Evolutionary conservation across 2,329 filamentous ascomycete species (phyloP).

Genomic region (Diaporthe ampelina): DNA sequence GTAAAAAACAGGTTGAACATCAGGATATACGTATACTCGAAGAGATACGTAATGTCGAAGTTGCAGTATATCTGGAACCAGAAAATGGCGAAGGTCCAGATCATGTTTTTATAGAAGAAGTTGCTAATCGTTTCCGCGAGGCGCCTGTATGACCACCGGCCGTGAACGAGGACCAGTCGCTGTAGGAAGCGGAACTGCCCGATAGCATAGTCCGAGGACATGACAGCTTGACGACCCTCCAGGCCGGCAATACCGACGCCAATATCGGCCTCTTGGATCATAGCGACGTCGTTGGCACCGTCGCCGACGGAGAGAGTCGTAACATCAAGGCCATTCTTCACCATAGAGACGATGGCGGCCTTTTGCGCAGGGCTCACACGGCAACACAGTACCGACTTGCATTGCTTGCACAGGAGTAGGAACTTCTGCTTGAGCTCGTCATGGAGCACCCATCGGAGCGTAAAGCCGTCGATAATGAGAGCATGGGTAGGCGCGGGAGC

Average conservation of each 20-base stretch:
- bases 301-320: constrained; percentile 96
- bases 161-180: constrained; percentile 88
- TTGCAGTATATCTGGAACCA: constrained; percentile 98
- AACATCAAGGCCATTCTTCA: constrained; percentile 93
- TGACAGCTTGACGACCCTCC: constrained; percentile 91
- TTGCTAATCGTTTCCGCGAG: constrained; percentile 95
- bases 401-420: constrained; percentile 94
- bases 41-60: constrained; percentile 96
- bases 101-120: constrained; percentile 99
- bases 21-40: constrained; percentile 97
- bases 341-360: constrained; percentile 95
- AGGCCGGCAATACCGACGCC: constrained; percentile 95
- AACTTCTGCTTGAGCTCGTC: constrained; percentile 91
- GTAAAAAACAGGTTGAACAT: constrained; percentile 98
- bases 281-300: constrained; percentile 95
- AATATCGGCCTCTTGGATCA: constrained; percentile 99
- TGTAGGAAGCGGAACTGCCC: constrained; percentile 93
- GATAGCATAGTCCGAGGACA: constrained; percentile 97
- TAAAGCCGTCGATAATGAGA: constrained; percentile 94
- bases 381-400: constrained; percentile 95
- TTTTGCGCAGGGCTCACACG: constrained; percentile 98
- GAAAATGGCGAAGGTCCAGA: constrained; percentile 97
- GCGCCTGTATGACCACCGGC: constrained; percentile 95
- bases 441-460: constrained; percentile 87
- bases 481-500: constrained; percentile 90